These are phyloP conservation scores for Arabidopsis lyrata DNA, from an alignment of 441 rosid genomes.

Conservation along the genomic window DNA sequence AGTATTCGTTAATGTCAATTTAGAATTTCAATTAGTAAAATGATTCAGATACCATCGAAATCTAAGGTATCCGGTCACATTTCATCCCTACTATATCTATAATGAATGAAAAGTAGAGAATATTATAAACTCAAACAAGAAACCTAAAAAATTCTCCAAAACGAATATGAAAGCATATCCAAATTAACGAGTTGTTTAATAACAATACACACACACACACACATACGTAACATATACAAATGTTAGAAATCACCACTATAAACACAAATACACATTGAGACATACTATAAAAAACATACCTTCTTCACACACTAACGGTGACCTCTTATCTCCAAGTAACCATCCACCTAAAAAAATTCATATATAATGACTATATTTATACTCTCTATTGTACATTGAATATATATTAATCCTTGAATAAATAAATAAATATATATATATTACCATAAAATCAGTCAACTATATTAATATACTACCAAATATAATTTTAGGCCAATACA, in stretches of 20 bases:
- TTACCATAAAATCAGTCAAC: background rate
- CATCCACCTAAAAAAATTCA: background rate
- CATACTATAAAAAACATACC: background rate
- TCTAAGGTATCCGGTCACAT: too few species aligned
- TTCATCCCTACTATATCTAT: too few species aligned
- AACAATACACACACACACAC: too few species aligned
- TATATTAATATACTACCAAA: background rate
- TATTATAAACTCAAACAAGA: too few species aligned
- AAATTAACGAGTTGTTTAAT: too few species aligned
- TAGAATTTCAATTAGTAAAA: too few species aligned
- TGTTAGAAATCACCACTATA: background rate
- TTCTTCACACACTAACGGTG: background rate
- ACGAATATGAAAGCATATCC: too few species aligned
- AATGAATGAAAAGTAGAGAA: too few species aligned
- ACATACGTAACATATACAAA: background rate
- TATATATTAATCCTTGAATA: background rate
- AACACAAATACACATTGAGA: background rate
- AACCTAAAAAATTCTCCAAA: too few species aligned
- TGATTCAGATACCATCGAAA: too few species aligned
- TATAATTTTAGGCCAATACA: background rate
- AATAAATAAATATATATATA: background rate
- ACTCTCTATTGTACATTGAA: background rate
- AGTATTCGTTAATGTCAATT: too few species aligned
- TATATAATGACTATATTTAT: conserved; percentile 7
- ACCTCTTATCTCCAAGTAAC: background rate